Percentiles rank a stretch among this genome's conserved stretches.
phyloP scores from a whole-genome alignment of 2,329 filamentous ascomycete genomes.

The Alternaria angustiovoidea region DNA sequence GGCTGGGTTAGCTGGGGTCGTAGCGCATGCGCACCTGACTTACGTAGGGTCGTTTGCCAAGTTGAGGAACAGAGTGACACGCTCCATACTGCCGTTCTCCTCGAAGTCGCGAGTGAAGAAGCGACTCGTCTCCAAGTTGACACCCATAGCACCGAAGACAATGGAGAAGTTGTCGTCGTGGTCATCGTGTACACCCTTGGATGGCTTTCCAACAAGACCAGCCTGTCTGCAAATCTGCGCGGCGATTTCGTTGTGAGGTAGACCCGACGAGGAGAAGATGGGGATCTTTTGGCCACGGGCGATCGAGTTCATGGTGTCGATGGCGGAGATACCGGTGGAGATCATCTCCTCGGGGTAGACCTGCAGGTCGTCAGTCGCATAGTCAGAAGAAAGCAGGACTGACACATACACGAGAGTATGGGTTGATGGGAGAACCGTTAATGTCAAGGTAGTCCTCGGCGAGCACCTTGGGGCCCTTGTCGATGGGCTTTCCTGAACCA shows the following conservation, averaged over 20 bases:
- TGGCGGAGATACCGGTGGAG: conserved; percentile 97
- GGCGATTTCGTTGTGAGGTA: conserved; percentile 99
- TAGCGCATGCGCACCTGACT: conserved; percentile 49
- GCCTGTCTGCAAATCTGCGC: conserved; percentile 99
- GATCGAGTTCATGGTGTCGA: conserved; percentile 93
- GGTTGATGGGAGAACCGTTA: conserved; percentile 98
- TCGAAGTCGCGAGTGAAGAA: conserved; percentile 99
- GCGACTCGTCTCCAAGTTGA: conserved; percentile 97
- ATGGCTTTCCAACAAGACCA: conserved; percentile 87
- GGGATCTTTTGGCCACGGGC: conserved; percentile 99
- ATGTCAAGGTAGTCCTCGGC: conserved; percentile 99
- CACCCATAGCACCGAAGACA: conserved; percentile 99
- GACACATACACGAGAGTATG: conserved; percentile 85
- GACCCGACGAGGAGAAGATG: conserved; percentile 97
- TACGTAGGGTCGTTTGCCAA: conserved; percentile 98
- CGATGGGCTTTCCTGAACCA: conserved; percentile 95
- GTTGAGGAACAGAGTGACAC: conserved; percentile 97
- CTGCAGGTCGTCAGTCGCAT: conserved; percentile 56
- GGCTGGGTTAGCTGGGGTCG: conserved; percentile 26
- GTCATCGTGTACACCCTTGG: conserved; percentile 94
- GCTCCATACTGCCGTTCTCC: conserved; percentile 98
- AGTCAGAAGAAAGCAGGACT: conserved; percentile 21
- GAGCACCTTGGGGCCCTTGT: conserved; percentile 97
- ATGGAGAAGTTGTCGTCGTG: conserved; percentile 99
- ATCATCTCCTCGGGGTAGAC: conserved; percentile 99